Evolutionary conservation across 352 stramenopile genomes (phyloP).

Genomic region (Phytophthora niederhauseri): DNA sequence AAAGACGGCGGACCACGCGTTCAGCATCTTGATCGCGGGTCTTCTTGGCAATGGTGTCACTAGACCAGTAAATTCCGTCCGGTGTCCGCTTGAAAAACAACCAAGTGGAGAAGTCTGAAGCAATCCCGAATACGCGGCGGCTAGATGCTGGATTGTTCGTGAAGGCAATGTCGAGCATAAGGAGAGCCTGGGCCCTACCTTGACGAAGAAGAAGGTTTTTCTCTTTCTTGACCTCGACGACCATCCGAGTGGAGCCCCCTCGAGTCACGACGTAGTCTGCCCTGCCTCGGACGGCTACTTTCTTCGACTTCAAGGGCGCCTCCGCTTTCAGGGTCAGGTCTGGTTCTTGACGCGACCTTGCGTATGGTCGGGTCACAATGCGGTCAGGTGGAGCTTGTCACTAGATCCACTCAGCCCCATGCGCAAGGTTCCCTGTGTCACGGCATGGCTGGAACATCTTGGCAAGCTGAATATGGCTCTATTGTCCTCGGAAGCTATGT

Average conservation of each 20-base stretch:
- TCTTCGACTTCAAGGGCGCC: not conserved
- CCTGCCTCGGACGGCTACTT: not conserved
- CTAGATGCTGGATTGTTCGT: not conserved
- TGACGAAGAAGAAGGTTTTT: not conserved
- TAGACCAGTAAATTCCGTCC: not conserved
- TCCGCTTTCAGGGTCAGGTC: not conserved
- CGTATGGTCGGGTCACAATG: no score
- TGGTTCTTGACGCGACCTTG: not conserved
- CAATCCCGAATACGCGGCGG: not conserved
- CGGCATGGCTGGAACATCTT: no score
- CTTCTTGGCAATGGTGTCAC: not conserved
- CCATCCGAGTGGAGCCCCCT: not conserved
- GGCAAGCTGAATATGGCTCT: no score
- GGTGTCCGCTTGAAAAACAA: not conserved
- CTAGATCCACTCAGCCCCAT: no score
- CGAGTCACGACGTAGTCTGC: not conserved
- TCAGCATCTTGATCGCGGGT: not conserved
- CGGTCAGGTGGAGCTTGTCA: no score
- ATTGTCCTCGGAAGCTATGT: no score
- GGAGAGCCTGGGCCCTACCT: not conserved
- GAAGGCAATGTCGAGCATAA: not conserved
- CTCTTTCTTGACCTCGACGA: not conserved
- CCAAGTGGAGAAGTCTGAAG: not conserved
- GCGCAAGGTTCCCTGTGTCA: no score
- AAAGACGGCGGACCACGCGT: not conserved